Base-by-base conservation (phyloP, 371 early-diverging fungal genomes). In the Batrachochytrium dendrobatidis region DNA sequence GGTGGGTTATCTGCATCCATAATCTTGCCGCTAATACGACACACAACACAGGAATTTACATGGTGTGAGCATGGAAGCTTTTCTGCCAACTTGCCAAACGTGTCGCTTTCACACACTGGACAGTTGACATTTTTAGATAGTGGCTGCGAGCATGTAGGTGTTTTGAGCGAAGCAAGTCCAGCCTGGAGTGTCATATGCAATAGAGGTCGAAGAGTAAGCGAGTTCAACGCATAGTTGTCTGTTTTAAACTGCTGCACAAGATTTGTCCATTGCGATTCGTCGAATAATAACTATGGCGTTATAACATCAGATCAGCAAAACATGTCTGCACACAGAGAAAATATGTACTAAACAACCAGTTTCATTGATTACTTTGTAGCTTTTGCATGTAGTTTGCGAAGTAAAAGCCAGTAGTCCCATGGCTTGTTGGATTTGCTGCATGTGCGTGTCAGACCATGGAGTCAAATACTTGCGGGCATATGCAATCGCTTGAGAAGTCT, bases 1-100 rank as follows among this genome's bases (percentile, higher is more conserved):
- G 95, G 95, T 45, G 89, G 85, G 62, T 98, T 98, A 69, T 92
- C 84, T 65, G 91, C 96, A 64, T 95, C 86, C 91, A 95, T 94
- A 82, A 96, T 93, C 44, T 77, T 69, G 22, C 94, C 94, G 29
- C 87, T 85, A 26, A 94, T 83, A 18, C 91, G 82, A 72, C 97
- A 96, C 15, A 95, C 95, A 29, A 95, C 72, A 10, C 87, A 89
- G 0, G 92, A 91, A 71, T 93, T 94, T 53, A 87, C 86, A 65
- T 94, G 95, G 67, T 96, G 95, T 48, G 90, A 85, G 57, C 85
- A 73, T 2, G 98, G 96, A 29, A 98, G 71, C 12, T 78, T 73
- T 52, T 85, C 73, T 0, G 97, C 93, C 50, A 98, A 72, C 39
- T 66, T 76, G 20, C 92, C 92, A 45, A 94, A 80, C 0, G 90